These are phyloP conservation scores for Xylaria arbuscula DNA, from an alignment of 2,329 filamentous ascomycete genomes.

Conservation along the genomic window DNA sequence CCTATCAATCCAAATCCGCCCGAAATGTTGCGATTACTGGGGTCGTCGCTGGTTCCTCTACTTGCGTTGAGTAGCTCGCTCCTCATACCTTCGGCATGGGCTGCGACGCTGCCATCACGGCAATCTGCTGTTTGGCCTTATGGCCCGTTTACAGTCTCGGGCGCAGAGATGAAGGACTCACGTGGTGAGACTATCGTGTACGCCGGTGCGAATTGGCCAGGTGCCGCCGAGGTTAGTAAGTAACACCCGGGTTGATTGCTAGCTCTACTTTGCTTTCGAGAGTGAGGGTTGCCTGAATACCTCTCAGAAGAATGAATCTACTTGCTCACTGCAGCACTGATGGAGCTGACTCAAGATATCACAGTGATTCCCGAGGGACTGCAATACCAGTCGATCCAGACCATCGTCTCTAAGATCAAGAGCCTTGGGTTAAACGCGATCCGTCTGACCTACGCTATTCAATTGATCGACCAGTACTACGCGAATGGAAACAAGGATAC, in stretches of 20 bases:
- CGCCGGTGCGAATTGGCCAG: conserved; percentile 71
- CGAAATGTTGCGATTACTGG: conserved; percentile 39
- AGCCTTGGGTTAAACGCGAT: conserved; percentile 71
- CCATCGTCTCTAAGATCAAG: conserved; percentile 67
- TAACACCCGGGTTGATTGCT: background rate
- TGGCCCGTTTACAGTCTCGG: conserved; percentile 53
- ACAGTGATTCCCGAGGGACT: conserved; percentile 70
- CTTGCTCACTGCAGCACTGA: background rate
- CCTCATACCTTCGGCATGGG: conserved; percentile 38
- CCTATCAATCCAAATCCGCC: background rate
- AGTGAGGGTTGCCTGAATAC: background rate
- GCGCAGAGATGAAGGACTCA: conserved; percentile 57
- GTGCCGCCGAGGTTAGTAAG: conserved; percentile 64
- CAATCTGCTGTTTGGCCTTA: conserved; percentile 45
- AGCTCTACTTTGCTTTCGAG: background rate
- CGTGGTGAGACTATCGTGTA: conserved; percentile 59
- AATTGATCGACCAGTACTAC: conserved; percentile 71
- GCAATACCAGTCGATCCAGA: conserved; percentile 68
- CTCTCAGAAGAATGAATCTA: background rate
- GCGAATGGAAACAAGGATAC: conserved; percentile 60
- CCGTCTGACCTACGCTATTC: conserved; percentile 71
- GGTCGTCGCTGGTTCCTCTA: conserved; percentile 41
- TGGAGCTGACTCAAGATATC: conserved; percentile 13
- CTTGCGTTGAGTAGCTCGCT: conserved; percentile 43
- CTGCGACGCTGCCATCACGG: conserved; percentile 37